Evolutionary conservation across 169 alveolate species (phyloP), one percentile per base, ranked within the genome.

Genomic region (Amoebophrya sp.): DNA sequence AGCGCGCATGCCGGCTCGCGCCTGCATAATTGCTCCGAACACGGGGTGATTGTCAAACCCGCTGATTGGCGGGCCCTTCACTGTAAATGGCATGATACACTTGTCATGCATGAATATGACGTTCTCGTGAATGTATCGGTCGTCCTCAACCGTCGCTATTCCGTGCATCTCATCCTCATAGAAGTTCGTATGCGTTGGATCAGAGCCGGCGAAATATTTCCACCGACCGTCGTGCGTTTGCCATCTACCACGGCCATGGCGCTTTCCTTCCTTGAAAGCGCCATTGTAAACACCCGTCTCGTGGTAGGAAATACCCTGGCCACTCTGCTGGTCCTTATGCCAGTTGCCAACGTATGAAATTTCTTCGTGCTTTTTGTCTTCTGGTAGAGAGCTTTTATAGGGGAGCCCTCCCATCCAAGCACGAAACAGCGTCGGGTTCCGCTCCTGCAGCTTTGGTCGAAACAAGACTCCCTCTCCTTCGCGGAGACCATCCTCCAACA

Each of bases 31-130:
- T 3, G 83, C 35, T 25, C 83, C 83, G 35, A 66, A 66, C 39
- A 66, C 39, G 1, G 83, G 83, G 83, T 66, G 83, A 25, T 66
- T 66, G 83, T 77, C 89, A 39, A 77, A 77, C 47, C 93, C 93
- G 66, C 92, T 66, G 40, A 89, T 89, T 25, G 93, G 93, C 39
- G 93, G 93, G 0, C 93, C 93, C 12, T 53, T 77, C 77, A 83
- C 92, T 29, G 93, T 92, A 66, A 92, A 92, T 14, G 93, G 93
- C 93, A 92, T 92, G 66, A 83, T 91, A 77, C 93, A 92, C 88
- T 92, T 89, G 92, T 91, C 93, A 47, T 89, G 54, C 92, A 89
- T 89, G 92, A 83, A 92, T 32, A 92, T 92, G 41, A 53, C 93
- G 88, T 92, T 92, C 88, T 92, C 93, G 90, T 92, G 93, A 77